phyloP scores from a whole-genome alignment of 352 stramenopile genomes.

The Globisporangium acanthophoron region DNA sequence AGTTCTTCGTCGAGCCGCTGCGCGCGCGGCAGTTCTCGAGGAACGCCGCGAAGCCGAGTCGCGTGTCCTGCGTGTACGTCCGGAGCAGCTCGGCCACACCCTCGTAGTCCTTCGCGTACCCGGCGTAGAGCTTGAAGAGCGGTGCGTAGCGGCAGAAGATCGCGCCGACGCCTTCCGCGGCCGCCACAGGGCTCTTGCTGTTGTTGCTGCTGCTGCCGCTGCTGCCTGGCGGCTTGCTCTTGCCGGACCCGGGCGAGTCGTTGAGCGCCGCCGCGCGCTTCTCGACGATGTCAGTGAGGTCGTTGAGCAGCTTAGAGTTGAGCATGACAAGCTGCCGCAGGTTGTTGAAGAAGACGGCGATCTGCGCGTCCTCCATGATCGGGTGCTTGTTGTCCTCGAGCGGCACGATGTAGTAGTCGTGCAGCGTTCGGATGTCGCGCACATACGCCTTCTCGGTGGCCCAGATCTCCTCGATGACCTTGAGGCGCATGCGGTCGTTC shows the following conservation, averaged over 20 bases:
- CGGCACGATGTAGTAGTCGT: constrained; percentile 77
- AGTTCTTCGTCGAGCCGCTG: constrained; percentile 55
- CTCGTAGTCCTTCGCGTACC: constrained; percentile 82
- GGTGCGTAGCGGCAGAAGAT: constrained; percentile 79
- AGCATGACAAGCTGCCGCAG: constrained; percentile 76
- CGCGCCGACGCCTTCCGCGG: constrained; percentile 49
- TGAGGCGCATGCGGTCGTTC: constrained; percentile 26
- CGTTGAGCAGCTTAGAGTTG: constrained; percentile 78
- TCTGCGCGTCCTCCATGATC: constrained; percentile 80
- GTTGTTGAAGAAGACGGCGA: constrained; percentile 87
- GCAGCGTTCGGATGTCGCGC: constrained; percentile 60
- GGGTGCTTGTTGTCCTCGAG: constrained; percentile 72
- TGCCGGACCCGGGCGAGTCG: neutral
- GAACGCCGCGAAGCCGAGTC: constrained; percentile 46
- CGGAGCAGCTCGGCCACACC: constrained; percentile 59
- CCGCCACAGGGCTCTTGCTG: constrained; percentile 23
- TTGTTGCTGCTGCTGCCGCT: constrained; percentile 3
- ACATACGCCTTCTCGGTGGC: constrained; percentile 77
- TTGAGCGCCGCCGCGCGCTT: constrained; percentile 11
- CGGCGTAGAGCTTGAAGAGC: constrained; percentile 80
- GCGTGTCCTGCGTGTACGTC: constrained; percentile 43
- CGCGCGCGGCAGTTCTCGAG: constrained; percentile 47
- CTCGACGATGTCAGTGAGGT: constrained; percentile 58
- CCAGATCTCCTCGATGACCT: constrained; percentile 80
- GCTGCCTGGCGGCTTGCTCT: neutral